These are phyloP conservation scores for Yarrowia yakushimensis DNA, from an alignment of 805 yeast species.

Conservation along the genomic window DNA sequence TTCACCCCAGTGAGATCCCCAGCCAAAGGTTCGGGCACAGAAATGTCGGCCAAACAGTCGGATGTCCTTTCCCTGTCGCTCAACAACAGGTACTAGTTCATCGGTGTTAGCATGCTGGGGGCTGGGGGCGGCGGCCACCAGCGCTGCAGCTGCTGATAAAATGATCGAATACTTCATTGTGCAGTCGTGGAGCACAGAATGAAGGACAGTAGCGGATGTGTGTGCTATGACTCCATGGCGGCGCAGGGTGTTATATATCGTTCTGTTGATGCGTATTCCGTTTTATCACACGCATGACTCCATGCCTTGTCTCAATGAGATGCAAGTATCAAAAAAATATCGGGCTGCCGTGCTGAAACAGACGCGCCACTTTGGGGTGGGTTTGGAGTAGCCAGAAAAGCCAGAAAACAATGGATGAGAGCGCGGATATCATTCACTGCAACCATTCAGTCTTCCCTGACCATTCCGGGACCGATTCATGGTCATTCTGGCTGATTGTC, in stretches of 20 bases:
- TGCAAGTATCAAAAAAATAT: background rate
- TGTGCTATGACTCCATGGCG: background rate
- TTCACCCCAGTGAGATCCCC: background rate
- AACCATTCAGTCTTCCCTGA: background rate
- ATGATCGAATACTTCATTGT: conserved; percentile 19
- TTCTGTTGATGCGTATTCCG: background rate
- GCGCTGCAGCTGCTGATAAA: conserved; percentile 1
- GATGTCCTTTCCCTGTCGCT: conserved; percentile 1
- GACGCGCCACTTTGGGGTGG: background rate
- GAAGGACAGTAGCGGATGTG: conserved; percentile 24
- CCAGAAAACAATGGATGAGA: too few species aligned
- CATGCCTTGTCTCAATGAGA: background rate
- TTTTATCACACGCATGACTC: background rate
- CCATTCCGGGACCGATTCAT: too few species aligned
- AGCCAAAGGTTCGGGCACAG: background rate
- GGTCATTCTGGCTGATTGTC: too few species aligned
- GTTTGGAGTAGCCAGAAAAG: background rate
- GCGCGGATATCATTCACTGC: background rate
- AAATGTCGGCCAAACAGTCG: conserved; percentile 5
- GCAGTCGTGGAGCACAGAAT: conserved; percentile 9
- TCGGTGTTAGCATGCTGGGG: background rate
- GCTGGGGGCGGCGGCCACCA: conserved; percentile 11
- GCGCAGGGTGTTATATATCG: conserved; percentile 19
- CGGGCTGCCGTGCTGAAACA: conserved; percentile 12
- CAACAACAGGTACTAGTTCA: conserved; percentile 9